Percentiles rank a stretch among this genome's conserved stretches.
These are phyloP conservation scores for Mucor velutinosus DNA, from an alignment of 371 early-diverging fungal genomes.

Conservation along the genomic window DNA sequence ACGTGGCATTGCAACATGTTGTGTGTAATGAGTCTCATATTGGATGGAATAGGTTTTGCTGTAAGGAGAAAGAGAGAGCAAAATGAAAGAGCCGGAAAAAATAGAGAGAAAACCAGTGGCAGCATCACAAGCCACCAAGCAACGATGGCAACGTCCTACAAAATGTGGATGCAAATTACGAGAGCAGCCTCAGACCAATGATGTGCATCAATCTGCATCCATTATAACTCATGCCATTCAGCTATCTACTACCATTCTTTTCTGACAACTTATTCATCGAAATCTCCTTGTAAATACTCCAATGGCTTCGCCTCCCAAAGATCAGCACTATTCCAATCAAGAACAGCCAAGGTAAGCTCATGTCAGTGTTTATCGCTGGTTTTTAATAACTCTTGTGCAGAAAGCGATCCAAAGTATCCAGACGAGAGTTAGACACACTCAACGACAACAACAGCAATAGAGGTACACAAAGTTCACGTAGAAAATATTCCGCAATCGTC, in stretches of 20 bases:
- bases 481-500: not conserved
- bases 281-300: not conserved
- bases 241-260: not conserved
- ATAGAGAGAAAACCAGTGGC: not conserved
- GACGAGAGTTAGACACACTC: constrained; percentile 42
- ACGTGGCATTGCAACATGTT: constrained; percentile 98
- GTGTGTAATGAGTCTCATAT: constrained; percentile 93
- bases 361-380: not conserved
- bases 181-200: not conserved
- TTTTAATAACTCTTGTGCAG: constrained; percentile 2
- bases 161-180: not conserved
- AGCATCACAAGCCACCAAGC: constrained; percentile 7
- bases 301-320: not conserved
- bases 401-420: constrained; percentile 28
- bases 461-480: constrained; percentile 20
- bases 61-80: not conserved
- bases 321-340: not conserved
- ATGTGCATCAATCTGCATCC: constrained; percentile 15
- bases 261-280: not conserved
- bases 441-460: constrained; percentile 43
- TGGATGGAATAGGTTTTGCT: constrained; percentile 1
- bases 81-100: not conserved
- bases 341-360: not conserved
- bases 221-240: constrained; percentile 2
- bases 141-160: not conserved